Percentiles rank a stretch among this genome's conserved stretches.
phyloP scores from a whole-genome alignment of 2,329 filamentous ascomycete species.

The Tolypocladium endophyticum region DNA sequence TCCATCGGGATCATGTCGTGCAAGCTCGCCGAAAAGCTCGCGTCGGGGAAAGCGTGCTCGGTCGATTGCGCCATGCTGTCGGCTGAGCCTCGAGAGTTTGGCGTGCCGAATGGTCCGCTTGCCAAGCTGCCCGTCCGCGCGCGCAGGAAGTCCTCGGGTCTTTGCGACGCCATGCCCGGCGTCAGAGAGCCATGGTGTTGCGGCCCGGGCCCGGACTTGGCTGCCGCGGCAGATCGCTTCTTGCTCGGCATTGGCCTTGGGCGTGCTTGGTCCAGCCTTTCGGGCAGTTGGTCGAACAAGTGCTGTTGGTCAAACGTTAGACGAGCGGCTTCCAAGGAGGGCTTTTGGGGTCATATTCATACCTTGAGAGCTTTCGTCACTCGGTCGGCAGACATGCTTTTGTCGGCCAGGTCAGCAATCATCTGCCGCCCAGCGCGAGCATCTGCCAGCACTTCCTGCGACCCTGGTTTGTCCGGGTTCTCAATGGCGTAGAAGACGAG shows the following conservation, averaged over 20 bases:
- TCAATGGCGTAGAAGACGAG: constrained; percentile 72
- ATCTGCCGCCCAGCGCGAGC: constrained; percentile 77
- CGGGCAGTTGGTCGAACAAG: constrained; percentile 76
- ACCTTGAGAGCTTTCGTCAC: constrained; percentile 72
- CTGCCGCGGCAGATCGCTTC: constrained; percentile 43
- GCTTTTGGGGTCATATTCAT: constrained; percentile 16
- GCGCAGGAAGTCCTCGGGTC: constrained; percentile 23
- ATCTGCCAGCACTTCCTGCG: constrained; percentile 73
- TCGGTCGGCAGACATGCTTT: constrained; percentile 80
- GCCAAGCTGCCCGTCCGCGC: constrained; percentile 13
- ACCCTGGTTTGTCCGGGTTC: constrained; percentile 64
- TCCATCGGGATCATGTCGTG: constrained; percentile 36
- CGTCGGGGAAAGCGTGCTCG: constrained; percentile 21
- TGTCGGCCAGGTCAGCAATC: constrained; percentile 65
- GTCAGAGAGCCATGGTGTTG: constrained; percentile 18
- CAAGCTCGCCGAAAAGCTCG: constrained; percentile 26
- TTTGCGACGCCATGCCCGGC: constrained; percentile 20
- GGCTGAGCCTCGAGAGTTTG: constrained; percentile 17
- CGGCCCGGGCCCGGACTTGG: constrained; percentile 23
- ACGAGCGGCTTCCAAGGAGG: not conserved
- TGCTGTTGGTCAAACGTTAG: constrained; percentile 32
- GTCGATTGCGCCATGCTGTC: constrained; percentile 21
- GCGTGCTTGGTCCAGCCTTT: constrained; percentile 48
- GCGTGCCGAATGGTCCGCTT: constrained; percentile 11
- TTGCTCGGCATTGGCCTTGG: constrained; percentile 31